Base-by-base conservation (phyloP, 225 moss, liverwort and hornwort genomes). In the Physcomitrium patens region DNA sequence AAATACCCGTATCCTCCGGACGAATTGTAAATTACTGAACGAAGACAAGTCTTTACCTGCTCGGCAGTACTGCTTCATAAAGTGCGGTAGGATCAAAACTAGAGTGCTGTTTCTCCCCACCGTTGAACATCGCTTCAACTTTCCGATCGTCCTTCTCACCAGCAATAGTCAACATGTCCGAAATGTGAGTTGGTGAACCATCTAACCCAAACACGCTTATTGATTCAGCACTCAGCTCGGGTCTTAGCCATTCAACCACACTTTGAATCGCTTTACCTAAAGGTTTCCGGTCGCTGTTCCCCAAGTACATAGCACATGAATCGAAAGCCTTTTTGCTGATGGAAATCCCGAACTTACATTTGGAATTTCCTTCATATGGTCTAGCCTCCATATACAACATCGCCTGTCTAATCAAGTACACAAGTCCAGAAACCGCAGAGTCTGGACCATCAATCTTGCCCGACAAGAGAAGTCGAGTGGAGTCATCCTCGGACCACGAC, bases 371-470 rank as follows among this genome's bases (percentile, higher is more conserved):
- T 61, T 78, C 78, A 78, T 69, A 59, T 71, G 80, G 69, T 63
- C 76, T 66, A 80, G 90, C 81, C 78, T 88, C 69, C 54, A 94
- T 69, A 44, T 71, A 59, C 12, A 86, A 19, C 62, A 82, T 87
- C 67, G 76, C 81, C 57, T 83, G 81, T 70, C 79, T 80, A 71
- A 91, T 82, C 67, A 97, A 74, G 75, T 90, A 90, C 73, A 88
- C 78, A 7, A 97, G 77, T 41, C 90, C 90, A 68, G 94, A 85
- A 63, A 93, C 59, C 61, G 81, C 93, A 69, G 84, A 74, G 69
- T 93, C 86, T 37, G 94, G 79, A 67, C 90, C 85, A 76, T 97
- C 94, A 55, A 94, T 61, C 80, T 89, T 86, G 23, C 97, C 94
- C 49, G 87, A 83, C 66, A 89, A 55, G 26, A 90, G 55, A 37